Base-by-base conservation (phyloP, 352 stramenopile species). In the Phytopythium cucurbitacearum region DNA sequence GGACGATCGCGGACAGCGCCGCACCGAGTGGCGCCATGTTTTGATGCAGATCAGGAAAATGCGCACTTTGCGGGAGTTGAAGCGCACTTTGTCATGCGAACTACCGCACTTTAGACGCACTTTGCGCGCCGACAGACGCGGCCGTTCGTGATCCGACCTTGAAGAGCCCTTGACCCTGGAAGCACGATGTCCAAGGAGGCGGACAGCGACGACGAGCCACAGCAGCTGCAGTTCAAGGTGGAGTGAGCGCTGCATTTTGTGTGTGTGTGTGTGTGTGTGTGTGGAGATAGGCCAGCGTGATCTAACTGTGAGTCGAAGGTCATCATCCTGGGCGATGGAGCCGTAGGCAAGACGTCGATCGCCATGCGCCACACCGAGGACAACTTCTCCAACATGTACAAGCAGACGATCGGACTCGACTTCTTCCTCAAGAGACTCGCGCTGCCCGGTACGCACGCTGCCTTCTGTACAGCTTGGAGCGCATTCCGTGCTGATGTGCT, bases 331-430 rank as follows among this genome's bases (percentile, higher is more conserved):
- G 93, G 93, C 5, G 90, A 98, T 67, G 94, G 93, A 33, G 91
- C 93, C 11, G 94, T 98, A 21, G 93, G 93, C 39, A 98, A 98
- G 69, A 98, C 92, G n/a, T 97, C 87, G 32, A 96, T 98, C 48
- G 89, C 88, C 7, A 95, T 90, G 68, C 78, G 93, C 42, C 94
- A 98, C 65, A 89, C 89, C 9, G 72, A 97, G 48, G 83, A 97
- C 60, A 89, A 81, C 53, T 98, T 98, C 63, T 94, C 84, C 40
- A 86, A 96, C 55, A 76, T 80, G 38, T 98, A 98, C 73, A 98
- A 98, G 65, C 92, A 98, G 69, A 98, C 92, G 5, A 97, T 98
- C 48, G 91, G 93, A 1, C 70, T 98, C 7, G 93, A 98, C 61
- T 98, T 98, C 62, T 98, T 98, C 57, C 85, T 98, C 39, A 97